Conservation (phyloP, 345 rosid species). For the Populus pruinosa region DNA sequence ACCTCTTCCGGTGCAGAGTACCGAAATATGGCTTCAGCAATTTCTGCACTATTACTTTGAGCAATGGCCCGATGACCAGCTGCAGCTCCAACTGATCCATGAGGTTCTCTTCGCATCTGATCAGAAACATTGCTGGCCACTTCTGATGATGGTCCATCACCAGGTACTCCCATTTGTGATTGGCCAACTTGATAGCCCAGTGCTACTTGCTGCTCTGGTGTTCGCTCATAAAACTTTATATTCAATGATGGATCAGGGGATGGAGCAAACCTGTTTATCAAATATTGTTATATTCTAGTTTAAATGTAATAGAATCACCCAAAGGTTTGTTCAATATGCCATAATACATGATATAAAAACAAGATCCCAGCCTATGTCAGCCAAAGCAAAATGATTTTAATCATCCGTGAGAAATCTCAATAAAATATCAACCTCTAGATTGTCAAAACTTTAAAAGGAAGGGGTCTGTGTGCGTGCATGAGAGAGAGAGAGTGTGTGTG, state of each 20-base stretch:
- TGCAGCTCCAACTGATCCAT: constrained; percentile 82
- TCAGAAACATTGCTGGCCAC: constrained; percentile 26
- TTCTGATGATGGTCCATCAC: constrained; percentile 30
- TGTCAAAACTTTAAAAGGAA: neutral
- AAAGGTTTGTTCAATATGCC: neutral
- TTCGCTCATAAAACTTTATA: constrained; percentile 78
- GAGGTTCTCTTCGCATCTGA: constrained; percentile 40
- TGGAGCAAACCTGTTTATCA: constrained; percentile 60
- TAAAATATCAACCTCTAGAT: neutral
- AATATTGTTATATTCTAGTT: neutral
- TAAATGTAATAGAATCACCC: neutral
- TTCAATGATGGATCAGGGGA: constrained; percentile 73
- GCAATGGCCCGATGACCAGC: constrained; percentile 88
- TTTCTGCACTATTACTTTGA: constrained; percentile 75
- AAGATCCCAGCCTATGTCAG: neutral
- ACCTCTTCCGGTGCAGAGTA: constrained; percentile 95
- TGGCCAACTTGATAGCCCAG: constrained; percentile 66
- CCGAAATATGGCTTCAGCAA: constrained; percentile 68
- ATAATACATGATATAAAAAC: neutral
- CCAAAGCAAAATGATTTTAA: too few species aligned
- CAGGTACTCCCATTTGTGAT: constrained; percentile 44
- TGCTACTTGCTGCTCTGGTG: constrained; percentile 74
- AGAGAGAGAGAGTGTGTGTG: neutral
- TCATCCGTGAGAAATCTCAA: neutral
- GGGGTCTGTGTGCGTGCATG: neutral